Base-by-base conservation (phyloP, 345 rosid genomes). In the Leavenworthia alabamica region DNA sequence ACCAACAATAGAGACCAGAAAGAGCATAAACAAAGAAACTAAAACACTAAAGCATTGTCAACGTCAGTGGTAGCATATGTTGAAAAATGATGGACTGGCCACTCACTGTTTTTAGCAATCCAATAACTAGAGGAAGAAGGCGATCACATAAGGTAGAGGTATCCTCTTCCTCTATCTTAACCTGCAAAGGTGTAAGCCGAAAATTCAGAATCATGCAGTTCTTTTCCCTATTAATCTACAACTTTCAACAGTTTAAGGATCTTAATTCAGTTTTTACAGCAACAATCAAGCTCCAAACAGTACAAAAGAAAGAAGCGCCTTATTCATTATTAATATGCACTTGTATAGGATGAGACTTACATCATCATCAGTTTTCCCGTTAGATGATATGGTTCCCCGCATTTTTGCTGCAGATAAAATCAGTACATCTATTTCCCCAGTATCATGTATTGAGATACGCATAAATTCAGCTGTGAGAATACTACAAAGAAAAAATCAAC, bases 391-490 rank as follows among this genome's bases (percentile, higher is more conserved):
- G 28, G 86, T 78, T 67, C 81, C 84, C 56, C 80, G 77, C 50
- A 72, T 64, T 82, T 90, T 93, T 46, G 86, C 92, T 68, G 75
- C 79, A 24, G 83, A 78, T 79, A 90, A 79, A 48, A 88, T 83
- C 66, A 79, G 71, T 13, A 76, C 46, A 75, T 88, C 95, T 35
- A 68, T 66, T 50, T 79, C 82, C 68, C 92, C 95, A 62, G 80
- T 71, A 68, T 83, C 84, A 68, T 84, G 86, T 74, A 90, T 79
- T 54, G 96, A 83, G 78, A 87, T 86, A 62, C 78, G 92, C 92
- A 94, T 77, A 75, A 94, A 94, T 64, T 94, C 99, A 62, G 90
- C 75, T 8, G 92, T 86, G 74, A 94, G 97, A 60, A 90, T 80
- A 77, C 97, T 94, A 77, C 77, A 81, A 78, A 51, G 75, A 67